Percentiles rank a stretch among this genome's conserved stretches.
Conservation (phyloP, 2,329 filamentous ascomycete species). For the Botrytis porri region DNA sequence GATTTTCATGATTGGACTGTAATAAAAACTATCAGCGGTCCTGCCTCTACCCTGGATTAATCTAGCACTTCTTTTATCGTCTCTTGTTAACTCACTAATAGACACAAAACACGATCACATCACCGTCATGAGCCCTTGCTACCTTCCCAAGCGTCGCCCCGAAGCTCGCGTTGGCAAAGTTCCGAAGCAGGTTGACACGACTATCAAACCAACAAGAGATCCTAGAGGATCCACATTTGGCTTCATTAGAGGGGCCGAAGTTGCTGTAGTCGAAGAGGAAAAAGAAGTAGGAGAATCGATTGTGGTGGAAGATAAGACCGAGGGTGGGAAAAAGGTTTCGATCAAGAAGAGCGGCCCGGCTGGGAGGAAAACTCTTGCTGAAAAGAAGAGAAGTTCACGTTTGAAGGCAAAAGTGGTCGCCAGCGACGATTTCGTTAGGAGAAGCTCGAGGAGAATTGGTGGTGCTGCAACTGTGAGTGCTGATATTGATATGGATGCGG, state of each 20-base stretch:
- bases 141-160: background rate
- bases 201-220: background rate
- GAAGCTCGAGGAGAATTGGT: background rate
- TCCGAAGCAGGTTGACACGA: background rate
- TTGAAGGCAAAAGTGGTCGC: background rate
- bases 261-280: background rate
- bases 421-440: background rate
- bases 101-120: background rate
- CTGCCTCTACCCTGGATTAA: background rate
- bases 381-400: background rate
- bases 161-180: background rate
- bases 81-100: background rate
- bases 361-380: background rate
- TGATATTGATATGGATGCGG: background rate
- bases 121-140: background rate
- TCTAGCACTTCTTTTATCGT: background rate
- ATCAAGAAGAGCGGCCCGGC: background rate
- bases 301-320: too few species aligned
- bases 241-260: background rate
- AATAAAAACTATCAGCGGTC: background rate
- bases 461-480: background rate
- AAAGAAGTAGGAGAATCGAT: background rate
- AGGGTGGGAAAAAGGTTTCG: too few species aligned
- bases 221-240: background rate
- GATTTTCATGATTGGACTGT: background rate